Conservation (phyloP, 805 yeast genomes). For the Schwanniomyces polymorphus region DNA sequence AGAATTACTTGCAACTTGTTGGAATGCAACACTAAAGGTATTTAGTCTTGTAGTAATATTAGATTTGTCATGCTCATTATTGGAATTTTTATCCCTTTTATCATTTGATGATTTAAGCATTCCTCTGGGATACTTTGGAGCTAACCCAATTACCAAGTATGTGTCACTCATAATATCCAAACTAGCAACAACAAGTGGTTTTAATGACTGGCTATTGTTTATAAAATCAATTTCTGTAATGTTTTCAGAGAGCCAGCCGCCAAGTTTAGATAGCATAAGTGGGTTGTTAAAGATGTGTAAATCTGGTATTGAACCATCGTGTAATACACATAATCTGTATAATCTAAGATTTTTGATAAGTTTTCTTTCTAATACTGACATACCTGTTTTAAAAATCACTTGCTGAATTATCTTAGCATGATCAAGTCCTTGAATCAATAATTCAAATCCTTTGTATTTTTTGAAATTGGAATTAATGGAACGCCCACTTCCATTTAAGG, state of each 20-base stretch:
- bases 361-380: constrained; percentile 82
- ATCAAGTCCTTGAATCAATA: constrained; percentile 68
- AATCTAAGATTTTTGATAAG: constrained; percentile 75
- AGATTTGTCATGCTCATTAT: constrained; percentile 16
- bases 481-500: constrained; percentile 9
- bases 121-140: constrained; percentile 71
- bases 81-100: constrained; percentile 25
- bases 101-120: constrained; percentile 35
- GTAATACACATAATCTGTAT: constrained; percentile 82
- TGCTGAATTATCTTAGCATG: constrained; percentile 84
- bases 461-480: constrained; percentile 15
- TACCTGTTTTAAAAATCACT: constrained; percentile 82
- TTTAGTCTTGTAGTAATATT: constrained; percentile 55
- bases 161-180: constrained; percentile 72
- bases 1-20: constrained; percentile 77
- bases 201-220: constrained; percentile 38
- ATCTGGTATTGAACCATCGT: constrained; percentile 77
- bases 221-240: constrained; percentile 72
- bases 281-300: constrained; percentile 81
- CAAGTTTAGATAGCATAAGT: constrained; percentile 76
- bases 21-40: constrained; percentile 89
- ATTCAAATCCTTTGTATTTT: constrained; percentile 47
- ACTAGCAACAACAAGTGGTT: constrained; percentile 86
- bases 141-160: constrained; percentile 84
- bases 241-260: constrained; percentile 88